Evolutionary conservation across 2,329 filamentous ascomycete genomes (phyloP).

Genomic region (Apiospora marii): DNA sequence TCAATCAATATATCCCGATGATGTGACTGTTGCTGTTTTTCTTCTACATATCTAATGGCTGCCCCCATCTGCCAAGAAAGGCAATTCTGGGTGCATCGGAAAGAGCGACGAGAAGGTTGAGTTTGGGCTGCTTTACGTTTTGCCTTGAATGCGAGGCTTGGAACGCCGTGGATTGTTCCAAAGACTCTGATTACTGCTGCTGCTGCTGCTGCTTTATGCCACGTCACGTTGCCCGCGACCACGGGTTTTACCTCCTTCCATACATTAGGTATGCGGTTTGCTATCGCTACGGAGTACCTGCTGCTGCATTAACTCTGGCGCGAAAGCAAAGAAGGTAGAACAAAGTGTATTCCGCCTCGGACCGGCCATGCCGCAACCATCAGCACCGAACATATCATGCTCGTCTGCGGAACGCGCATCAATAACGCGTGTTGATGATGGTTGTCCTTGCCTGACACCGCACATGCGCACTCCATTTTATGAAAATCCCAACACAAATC

Average conservation of each 20-base stretch:
- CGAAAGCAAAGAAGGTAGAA: background rate
- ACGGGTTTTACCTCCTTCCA: background rate
- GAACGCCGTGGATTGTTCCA: background rate
- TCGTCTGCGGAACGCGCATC: background rate
- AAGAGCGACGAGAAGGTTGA: constrained; percentile 12
- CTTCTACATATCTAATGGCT: background rate
- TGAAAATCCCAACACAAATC: constrained; percentile 1
- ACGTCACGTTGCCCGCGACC: background rate
- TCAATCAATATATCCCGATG: background rate
- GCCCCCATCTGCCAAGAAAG: constrained; percentile 1
- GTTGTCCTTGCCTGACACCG: background rate
- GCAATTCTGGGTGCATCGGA: background rate
- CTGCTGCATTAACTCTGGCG: background rate
- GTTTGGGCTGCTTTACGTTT: constrained; percentile 1
- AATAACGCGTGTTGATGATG: background rate
- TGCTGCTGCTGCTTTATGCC: background rate
- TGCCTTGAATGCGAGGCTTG: background rate
- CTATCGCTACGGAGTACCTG: too few relatives aligned
- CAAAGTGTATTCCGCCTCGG: background rate
- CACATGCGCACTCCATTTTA: background rate
- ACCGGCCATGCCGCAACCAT: background rate
- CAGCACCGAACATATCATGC: background rate
- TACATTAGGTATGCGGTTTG: background rate
- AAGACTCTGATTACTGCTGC: background rate
- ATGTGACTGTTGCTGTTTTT: background rate